These are phyloP conservation scores for Fusarium sp. DNA, from an alignment of 2,329 filamentous ascomycete genomes.

Conservation along the genomic window DNA sequence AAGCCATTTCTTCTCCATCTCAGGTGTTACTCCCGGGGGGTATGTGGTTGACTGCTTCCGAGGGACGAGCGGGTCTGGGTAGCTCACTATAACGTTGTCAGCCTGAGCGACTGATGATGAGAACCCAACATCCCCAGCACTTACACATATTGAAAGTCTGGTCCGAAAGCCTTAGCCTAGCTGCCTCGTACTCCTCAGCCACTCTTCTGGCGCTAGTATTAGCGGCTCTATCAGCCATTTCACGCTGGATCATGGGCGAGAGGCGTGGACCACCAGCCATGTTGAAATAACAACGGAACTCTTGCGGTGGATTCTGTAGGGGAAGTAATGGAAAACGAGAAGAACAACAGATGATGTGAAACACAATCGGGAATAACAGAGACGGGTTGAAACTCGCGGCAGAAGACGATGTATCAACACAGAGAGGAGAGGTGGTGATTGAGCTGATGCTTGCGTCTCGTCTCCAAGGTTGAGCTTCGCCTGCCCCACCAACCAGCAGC, in stretches of 20 bases:
- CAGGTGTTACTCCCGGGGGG: constrained; percentile 55
- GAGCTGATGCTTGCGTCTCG: constrained; percentile 1
- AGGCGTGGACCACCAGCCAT: constrained; percentile 41
- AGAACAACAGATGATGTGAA: background rate
- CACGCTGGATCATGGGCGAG: constrained; percentile 35
- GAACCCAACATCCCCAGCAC: constrained; percentile 24
- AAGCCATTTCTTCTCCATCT: constrained; percentile 56
- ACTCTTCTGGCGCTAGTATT: constrained; percentile 52
- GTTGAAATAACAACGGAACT: background rate
- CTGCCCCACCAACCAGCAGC: constrained; percentile 40
- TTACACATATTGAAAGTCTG: constrained; percentile 61
- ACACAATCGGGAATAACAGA: background rate
- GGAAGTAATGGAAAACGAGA: background rate
- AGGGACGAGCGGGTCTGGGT: constrained; percentile 61
- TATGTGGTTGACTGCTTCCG: constrained; percentile 50
- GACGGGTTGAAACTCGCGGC: background rate
- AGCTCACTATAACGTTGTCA: constrained; percentile 44
- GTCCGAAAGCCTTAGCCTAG: constrained; percentile 56
- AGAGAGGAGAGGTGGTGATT: background rate
- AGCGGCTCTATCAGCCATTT: constrained; percentile 38
- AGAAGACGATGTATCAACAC: background rate
- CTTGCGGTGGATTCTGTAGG: background rate
- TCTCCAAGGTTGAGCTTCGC: constrained; percentile 22
- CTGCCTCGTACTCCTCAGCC: constrained; percentile 58
- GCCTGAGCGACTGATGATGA: background rate